Base-by-base conservation (phyloP, 1,284 basidiomycete genomes). In the Ganoderma lucidum region DNA sequence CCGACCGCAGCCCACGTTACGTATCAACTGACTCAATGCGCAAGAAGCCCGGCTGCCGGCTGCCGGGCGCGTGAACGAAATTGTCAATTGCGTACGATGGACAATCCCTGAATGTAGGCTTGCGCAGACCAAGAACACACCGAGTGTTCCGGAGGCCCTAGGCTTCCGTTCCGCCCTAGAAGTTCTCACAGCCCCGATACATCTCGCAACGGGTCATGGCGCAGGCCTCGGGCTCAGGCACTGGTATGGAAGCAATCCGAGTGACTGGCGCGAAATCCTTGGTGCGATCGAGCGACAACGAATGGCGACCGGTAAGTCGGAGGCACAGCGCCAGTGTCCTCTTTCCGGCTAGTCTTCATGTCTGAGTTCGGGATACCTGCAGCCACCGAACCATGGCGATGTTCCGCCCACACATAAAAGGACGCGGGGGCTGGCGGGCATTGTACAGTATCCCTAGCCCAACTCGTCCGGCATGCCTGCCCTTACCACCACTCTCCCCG, bases 381-480 rank as follows among this genome's bases (percentile, higher is more conserved):
- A 59, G 67, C 67, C 63, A 67, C 62, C 61, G 58, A 61, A 51
- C 62, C 66, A 62, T 48, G 42, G 65, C 67, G 65, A 69, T 65
- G 48, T 64, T 64, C 66, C 63, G 71, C 30, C 61, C 62, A 60
- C 53, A 59, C 67, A 76, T 76, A 76, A 73, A 76, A 73, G 71
- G 71, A 56, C 60, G 64, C 41, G 39, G 45, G 39, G 6, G 23
- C 59, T 23, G 30, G 59, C 59, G 14, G 14, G 19, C 4, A 8
- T 39, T n/a, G 35, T 9, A 9, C 39, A 41, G 39, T 59, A 5
- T 59, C 56, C 44, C 59, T 39, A 61, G 8, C 39, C 59, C 59
- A 23, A 17, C 6, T 41, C 55, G 53, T 69, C 68, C 62, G 64
- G 39, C 41, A 80, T 80, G 79, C 78, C 78, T 58, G 76, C 75